Conservation (phyloP, 2,329 filamentous ascomycete species). For the Xylaria sp. region DNA sequence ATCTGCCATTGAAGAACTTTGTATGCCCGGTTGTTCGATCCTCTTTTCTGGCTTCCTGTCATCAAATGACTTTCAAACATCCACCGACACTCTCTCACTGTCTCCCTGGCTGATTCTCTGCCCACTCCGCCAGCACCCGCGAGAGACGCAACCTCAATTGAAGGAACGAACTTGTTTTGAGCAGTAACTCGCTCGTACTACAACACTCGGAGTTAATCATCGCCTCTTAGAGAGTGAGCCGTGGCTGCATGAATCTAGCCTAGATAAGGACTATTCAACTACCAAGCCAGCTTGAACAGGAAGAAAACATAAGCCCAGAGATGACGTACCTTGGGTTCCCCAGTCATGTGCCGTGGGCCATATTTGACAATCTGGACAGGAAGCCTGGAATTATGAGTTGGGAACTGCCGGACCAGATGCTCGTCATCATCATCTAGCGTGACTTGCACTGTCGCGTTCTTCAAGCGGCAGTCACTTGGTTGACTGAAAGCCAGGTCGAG, state of each 20-base stretch:
- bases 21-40: constrained; percentile 28
- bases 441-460: constrained; percentile 33
- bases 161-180: constrained; percentile 26
- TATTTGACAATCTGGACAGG: constrained; percentile 36
- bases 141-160: constrained; percentile 29
- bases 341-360: constrained; percentile 34
- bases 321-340: constrained; percentile 16
- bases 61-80: constrained; percentile 34
- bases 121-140: constrained; percentile 34
- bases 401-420: constrained; percentile 25
- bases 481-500: constrained; percentile 37
- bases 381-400: not conserved
- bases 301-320: not conserved
- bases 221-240: not conserved
- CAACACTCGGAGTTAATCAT: not conserved
- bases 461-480: constrained; percentile 34
- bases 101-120: constrained; percentile 26
- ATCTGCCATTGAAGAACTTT: constrained; percentile 40
- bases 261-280: too few species aligned
- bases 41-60: constrained; percentile 22
- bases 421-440: constrained; percentile 37
- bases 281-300: too few species aligned
- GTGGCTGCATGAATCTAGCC: too few species aligned
- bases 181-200: constrained; percentile 20
- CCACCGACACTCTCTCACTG: constrained; percentile 33